Evolutionary conservation across 2,329 filamentous ascomycete species (phyloP), one percentile per base, ranked within the genome.

Genomic region (Pseudogymnoascus sp.): DNA sequence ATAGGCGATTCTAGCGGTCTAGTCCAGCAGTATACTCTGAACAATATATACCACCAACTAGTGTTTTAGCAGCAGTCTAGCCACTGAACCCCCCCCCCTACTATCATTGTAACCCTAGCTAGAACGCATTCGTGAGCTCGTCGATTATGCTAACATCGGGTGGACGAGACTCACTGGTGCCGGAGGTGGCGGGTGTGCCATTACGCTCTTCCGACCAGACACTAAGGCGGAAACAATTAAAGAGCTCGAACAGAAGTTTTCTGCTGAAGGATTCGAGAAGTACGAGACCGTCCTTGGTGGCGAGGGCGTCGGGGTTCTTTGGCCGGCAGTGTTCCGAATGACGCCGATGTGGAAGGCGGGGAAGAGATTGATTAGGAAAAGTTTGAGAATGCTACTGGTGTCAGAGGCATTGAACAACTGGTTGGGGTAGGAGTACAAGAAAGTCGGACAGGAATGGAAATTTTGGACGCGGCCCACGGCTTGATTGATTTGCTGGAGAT

Each of bases 91-190:
- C 15, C 38, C 15, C 38, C 15, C n/a, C 15, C n/a, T 17, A 41
- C 15, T 41, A 44, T 10, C 10, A 44, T 17, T 4, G 5, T 25
- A 42, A 15, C 4, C 17, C 9, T 42, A 42, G 55, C 81, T 99
- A 29, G 94, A 99, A 76, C 86, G 92, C 33, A 87, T 99, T 68
- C 86, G 94, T 65, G 92, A 96, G 76, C 79, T 99, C 25, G 88
- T 96, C 58, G 93, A 99, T 68, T 86, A 94, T 68, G 84, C 91
- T 62, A 89, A 88, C 39, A 89, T 97, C 62, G 94, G 94, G 33
- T 99, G 92, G 92, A 97, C 94, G 9, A 99, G 99, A 74, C 82
- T 99, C 63, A 99, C 94, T 0, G 94, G 94, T 38, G 94, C 94
- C 1, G 94, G 94, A 17, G 94, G 94, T 10, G 95, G 94, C 62